phyloP scores from a whole-genome alignment of 768 basidiomycete species.

The Ramaria rubella region DNA sequence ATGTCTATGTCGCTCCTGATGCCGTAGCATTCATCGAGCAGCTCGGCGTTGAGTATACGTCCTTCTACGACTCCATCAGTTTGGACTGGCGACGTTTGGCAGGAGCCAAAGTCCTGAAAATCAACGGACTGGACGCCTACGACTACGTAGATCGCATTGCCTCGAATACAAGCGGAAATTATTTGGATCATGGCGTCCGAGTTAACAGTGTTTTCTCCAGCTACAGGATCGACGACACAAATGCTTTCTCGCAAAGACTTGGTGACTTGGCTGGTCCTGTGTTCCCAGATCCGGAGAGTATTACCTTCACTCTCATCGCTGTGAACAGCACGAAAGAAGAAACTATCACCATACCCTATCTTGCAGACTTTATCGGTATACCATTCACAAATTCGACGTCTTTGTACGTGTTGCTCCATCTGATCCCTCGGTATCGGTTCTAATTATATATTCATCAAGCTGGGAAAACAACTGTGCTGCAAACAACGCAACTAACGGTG shows the following conservation, averaged over 20 bases:
- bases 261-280: slow-evolving; percentile 50
- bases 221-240: slow-evolving; percentile 41
- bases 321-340: slow-evolving; percentile 42
- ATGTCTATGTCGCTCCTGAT: slow-evolving; percentile 50
- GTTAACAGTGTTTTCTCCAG: slow-evolving; percentile 58
- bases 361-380: slow-evolving; percentile 40
- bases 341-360: slow-evolving; percentile 45
- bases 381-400: slow-evolving; percentile 45
- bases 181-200: slow-evolving; percentile 55
- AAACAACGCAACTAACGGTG: slow-evolving; percentile 42
- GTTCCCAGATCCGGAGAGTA: slow-evolving; percentile 38
- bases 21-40: slow-evolving; percentile 43
- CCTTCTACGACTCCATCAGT: slow-evolving; percentile 39
- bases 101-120: slow-evolving; percentile 49
- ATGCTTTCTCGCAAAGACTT: slow-evolving; percentile 46
- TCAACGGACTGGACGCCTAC: slow-evolving; percentile 48
- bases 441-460: slow-evolving; percentile 31
- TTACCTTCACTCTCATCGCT: slow-evolving; percentile 43
- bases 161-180: slow-evolving; percentile 53
- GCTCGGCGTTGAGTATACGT: slow-evolving; percentile 40
- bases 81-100: slow-evolving; percentile 58
- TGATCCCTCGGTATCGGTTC: neutral
- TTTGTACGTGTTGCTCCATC: slow-evolving; percentile 34
- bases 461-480: slow-evolving; percentile 59
- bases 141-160: slow-evolving; percentile 53